Evolutionary conservation across 2,329 filamentous ascomycete species (phyloP).

Genomic region (Ophiosphaerella narmari): DNA sequence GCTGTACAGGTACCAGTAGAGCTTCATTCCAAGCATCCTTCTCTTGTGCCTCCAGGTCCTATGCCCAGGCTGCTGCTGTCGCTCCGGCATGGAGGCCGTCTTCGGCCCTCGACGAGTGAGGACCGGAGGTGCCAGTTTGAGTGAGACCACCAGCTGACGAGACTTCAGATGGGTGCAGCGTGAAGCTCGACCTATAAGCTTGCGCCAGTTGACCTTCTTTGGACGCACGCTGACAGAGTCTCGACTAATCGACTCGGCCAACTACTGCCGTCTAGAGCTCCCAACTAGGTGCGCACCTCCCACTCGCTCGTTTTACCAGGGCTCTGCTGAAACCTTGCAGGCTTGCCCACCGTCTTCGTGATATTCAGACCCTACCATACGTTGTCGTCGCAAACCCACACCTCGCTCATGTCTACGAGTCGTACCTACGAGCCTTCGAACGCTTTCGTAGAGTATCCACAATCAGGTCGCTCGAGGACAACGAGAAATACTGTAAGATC

Average conservation of each 20-base stretch:
- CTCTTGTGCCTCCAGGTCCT: conserved; percentile 6
- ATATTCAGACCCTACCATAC: conserved; percentile 96
- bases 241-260: conserved; percentile 89
- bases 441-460: conserved; percentile 82
- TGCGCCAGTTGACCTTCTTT: conserved; percentile 96
- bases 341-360: conserved; percentile 89
- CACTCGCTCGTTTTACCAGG: neutral
- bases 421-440: conserved; percentile 98
- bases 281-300: conserved; percentile 69
- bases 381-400: conserved; percentile 95
- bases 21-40: conserved; percentile 9
- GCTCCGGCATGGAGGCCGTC: conserved; percentile 64
- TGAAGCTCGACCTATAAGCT: conserved; percentile 91
- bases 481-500: conserved; percentile 81
- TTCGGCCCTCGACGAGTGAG: conserved; percentile 64
- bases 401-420: conserved; percentile 91
- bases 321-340: conserved; percentile 51
- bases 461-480: conserved; percentile 84
- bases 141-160: conserved; percentile 20
- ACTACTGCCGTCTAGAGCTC: conserved; percentile 95
- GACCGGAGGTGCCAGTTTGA: conserved; percentile 1
- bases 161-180: conserved; percentile 81
- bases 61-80: conserved; percentile 33
- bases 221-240: conserved; percentile 89
- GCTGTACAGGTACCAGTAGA: conserved; percentile 3